These are phyloP conservation scores for Vitis cinerea DNA, from an alignment of 164 flowering plant species.

Conservation along the genomic window DNA sequence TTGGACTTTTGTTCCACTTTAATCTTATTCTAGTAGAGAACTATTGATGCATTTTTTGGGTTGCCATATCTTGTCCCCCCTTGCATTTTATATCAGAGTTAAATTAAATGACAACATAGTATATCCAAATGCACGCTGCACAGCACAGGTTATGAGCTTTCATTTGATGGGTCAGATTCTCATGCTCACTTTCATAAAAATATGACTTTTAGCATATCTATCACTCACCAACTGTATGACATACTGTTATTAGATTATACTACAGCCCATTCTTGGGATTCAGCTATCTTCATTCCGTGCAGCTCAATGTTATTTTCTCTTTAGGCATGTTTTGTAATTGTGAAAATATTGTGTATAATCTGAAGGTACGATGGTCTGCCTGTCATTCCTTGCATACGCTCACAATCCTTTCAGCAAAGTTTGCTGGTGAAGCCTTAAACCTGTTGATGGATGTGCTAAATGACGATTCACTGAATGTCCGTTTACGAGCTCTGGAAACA, in stretches of 20 bases:
- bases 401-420: conserved; percentile 39
- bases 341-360: conserved; percentile 11
- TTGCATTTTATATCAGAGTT: not conserved
- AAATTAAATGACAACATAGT: not conserved
- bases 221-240: not conserved
- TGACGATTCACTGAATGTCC: conserved; percentile 65
- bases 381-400: conserved; percentile 58
- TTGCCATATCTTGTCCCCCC: not conserved
- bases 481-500: conserved; percentile 62
- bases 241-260: not conserved
- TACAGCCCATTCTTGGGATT: not conserved
- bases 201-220: not conserved
- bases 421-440: conserved; percentile 58
- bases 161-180: not conserved
- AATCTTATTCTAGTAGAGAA: not conserved
- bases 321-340: conserved; percentile 2
- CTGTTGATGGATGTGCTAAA: conserved; percentile 71
- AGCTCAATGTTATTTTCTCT: conserved; percentile 5
- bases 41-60: not conserved
- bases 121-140: not conserved
- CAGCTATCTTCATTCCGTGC: not conserved
- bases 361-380: conserved; percentile 79
- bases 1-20: not conserved
- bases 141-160: not conserved
- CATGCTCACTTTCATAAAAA: not conserved